phyloP scores from a whole-genome alignment of 129 eudicot species.

The Flaveria sonorensis region DNA sequence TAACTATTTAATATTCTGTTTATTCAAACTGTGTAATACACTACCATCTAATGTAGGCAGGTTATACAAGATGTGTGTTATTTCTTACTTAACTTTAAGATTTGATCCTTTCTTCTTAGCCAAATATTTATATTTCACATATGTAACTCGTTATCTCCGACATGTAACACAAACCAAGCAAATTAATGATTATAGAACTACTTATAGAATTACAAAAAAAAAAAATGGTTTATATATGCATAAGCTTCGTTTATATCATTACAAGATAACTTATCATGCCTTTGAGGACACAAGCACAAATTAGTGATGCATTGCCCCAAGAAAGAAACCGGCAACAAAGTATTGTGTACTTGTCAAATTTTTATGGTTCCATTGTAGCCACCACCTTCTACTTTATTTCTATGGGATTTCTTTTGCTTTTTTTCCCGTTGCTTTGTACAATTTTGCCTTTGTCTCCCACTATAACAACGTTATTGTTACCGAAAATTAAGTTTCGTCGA shows the following conservation, averaged over 20 bases:
- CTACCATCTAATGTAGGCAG: too few species aligned
- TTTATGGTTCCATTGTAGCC: conserved; percentile 12
- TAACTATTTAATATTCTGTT: too few species aligned
- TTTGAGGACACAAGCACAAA: not conserved
- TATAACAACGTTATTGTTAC: not conserved
- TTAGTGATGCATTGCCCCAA: too few species aligned
- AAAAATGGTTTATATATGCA: not conserved
- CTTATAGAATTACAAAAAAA: too few species aligned
- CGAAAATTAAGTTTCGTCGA: not conserved
- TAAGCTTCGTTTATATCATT: not conserved
- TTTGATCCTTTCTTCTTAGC: too few species aligned
- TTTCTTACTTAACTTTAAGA: too few species aligned
- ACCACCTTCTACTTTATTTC: conserved; percentile 16
- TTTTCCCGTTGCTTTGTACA: not conserved
- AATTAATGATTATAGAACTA: too few species aligned
- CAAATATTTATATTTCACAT: too few species aligned
- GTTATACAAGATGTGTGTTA: too few species aligned
- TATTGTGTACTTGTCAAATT: not conserved
- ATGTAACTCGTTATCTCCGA: too few species aligned
- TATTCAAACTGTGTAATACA: too few species aligned
- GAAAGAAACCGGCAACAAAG: conserved; percentile 9
- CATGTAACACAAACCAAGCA: too few species aligned
- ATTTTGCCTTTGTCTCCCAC: conserved; percentile 8
- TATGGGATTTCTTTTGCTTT: conserved; percentile 22
- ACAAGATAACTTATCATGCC: not conserved